A percentile compares a stretch with the other conserved stretches of the same genome.
These are phyloP conservation scores for Microbotryum intermedium DNA, from an alignment of 1,284 basidiomycete species.

Conservation along the genomic window DNA sequence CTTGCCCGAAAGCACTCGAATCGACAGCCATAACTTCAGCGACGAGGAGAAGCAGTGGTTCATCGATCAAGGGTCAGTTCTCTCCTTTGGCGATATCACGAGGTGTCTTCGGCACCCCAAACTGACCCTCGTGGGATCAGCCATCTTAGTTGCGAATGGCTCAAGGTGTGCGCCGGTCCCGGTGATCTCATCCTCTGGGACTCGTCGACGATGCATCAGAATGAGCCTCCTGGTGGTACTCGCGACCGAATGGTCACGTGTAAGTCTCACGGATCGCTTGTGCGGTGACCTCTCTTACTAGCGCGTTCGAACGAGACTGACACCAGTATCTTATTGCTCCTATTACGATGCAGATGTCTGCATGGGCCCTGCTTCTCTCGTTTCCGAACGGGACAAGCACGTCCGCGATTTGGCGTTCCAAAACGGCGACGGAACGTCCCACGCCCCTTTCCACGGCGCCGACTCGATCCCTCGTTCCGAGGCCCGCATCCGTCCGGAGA, in stretches of 20 bases:
- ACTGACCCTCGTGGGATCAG: too few relatives aligned
- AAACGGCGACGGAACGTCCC: constrained; percentile 5
- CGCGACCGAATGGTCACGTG: constrained; percentile 20
- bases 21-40: constrained; percentile 11
- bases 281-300: not conserved
- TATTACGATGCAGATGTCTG: constrained; percentile 6
- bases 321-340: not conserved
- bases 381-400: constrained; percentile 8
- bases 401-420: constrained; percentile 3
- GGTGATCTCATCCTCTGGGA: constrained; percentile 27
- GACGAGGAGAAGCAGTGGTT: constrained; percentile 19
- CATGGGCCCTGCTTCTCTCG: constrained; percentile 6
- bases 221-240: constrained; percentile 4
- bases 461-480: not conserved
- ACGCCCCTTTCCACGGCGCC: constrained; percentile 9
- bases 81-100: too few relatives aligned
- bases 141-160: not conserved
- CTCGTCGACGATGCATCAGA: constrained; percentile 28
- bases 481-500: constrained; percentile 1
- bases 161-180: constrained; percentile 17
- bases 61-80: constrained; percentile 9
- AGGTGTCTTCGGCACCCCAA: too few relatives aligned
- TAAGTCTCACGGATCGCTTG: not conserved
- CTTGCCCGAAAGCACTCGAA: not conserved
- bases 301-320: not conserved